A percentile compares a stretch with the other conserved stretches of the same genome.
Evolutionary conservation across 371 early-diverging fungal genomes (phyloP).

Genomic region (Haplosporangium sp.): DNA sequence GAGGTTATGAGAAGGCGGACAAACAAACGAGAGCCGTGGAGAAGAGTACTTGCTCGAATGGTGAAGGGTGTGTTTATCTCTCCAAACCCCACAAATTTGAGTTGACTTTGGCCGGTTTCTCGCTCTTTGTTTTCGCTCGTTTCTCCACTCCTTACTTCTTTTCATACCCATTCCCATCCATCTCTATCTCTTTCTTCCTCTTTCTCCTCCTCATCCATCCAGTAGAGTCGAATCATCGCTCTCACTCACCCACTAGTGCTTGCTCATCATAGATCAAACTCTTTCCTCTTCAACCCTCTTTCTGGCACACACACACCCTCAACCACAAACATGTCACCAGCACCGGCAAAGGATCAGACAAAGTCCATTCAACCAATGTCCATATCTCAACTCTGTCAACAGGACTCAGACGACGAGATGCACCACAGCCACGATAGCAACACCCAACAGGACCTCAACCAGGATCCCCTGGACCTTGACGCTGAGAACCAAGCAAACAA

Average conservation of each 20-base stretch:
- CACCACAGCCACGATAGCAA: conserved; percentile 1
- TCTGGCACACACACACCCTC: neutral
- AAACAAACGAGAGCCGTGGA: conserved; percentile 10
- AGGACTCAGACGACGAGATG: conserved; percentile 32
- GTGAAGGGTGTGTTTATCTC: no score
- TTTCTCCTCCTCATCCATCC: neutral
- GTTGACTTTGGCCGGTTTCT: neutral
- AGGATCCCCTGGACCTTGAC: conserved; percentile 38
- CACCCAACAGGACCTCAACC: conserved; percentile 37
- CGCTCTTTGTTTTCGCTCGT: neutral
- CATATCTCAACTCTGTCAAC: conserved; percentile 52
- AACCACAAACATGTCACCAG: conserved; percentile 41
- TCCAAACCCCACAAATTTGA: conserved; percentile 34
- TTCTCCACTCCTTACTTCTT: neutral
- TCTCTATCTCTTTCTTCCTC: neutral
- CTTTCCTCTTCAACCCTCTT: neutral
- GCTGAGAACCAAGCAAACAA: no score
- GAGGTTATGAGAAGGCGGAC: neutral
- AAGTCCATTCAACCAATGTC: conserved; percentile 51
- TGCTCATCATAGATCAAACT: neutral
- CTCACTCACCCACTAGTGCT: neutral
- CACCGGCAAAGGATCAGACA: conserved; percentile 36
- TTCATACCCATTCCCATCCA: neutral
- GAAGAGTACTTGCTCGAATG: conserved; percentile 7
- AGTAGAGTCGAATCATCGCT: conserved; percentile 22